Base-by-base conservation (phyloP, 306 rosid species). In the Cicer pinnatifidum region DNA sequence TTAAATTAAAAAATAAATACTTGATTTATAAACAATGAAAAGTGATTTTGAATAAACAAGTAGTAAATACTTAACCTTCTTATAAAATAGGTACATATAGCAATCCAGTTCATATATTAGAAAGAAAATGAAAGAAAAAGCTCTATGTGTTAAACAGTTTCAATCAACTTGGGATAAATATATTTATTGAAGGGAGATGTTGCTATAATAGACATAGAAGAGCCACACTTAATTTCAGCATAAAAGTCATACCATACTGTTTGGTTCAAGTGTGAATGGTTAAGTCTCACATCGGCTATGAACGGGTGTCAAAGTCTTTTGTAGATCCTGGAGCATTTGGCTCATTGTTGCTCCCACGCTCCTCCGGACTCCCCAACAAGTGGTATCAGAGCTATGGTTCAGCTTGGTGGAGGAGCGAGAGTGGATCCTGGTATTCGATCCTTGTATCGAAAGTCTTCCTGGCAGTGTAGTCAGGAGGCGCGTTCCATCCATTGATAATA, bases 51-150 rank as follows among this genome's bases (percentile, higher is more conserved):
- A 23, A 43, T 47, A 28, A 28, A 28, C 5, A 28, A 28, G 35
- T 28, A 28, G 35, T 28, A 28, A 28, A 28, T 28, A 28, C 35
- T 28, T 9, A 51, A 35, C 10, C 66, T 50, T 77, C 73, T 57
- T 66, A 52, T n/a, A 70, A 70, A 53, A 17, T 44, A 69, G 70
- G 11, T 39, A 54, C 23, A 54, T 33, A 35, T 47, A 46, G 50
- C 35, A 65, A 45, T 38, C 60, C 56, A 75, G 46, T 15, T 58
- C 35, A 20, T 47, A 20, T 47, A 44, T 62, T 75, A 57, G 23
- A 72, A 46, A 65, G 68, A 64, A 43, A 61, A 63, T 38, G 10
- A 62, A 80, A 61, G 44, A 61, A 51, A 78, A 44, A 53, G 15
- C 46, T 67, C 67, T 69, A 59, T 47, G 56, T 41, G 56, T 63